Evolutionary conservation across 2,329 filamentous ascomycete genomes (phyloP), one percentile per base, ranked within the genome.

Genomic region (Xylariaceae sp.): DNA sequence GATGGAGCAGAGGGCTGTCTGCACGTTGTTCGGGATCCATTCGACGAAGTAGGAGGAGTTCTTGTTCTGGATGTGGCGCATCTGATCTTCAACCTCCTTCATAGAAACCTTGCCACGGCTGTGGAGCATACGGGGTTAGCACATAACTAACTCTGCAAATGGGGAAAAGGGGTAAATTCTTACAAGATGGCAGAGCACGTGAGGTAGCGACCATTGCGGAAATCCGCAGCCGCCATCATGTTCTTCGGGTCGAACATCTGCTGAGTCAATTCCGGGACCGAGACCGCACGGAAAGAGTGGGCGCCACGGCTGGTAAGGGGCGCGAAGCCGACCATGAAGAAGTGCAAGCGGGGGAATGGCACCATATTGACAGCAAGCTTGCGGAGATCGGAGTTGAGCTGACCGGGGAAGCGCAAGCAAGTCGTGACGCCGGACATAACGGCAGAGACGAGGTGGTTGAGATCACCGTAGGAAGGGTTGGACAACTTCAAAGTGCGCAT

Each of bases 211-310:
- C 94, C 94, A 80, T 97, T 99, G 74, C 94, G 91, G 92, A 99
- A 99, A 83, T 99, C 94, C 66, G 92, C 95, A 67, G 94, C 94
- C 81, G 94, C 94, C 94, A 99, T 99, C 93, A 99, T 99, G 88
- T 99, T 99, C 92, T 97, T 99, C 74, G 94, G 93, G 84, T 99
- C 94, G 84, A 96, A 99, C 92, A 99, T 97, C 81, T 99, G 94
- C 84, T 99, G 94, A 73, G 94, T 97, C 78, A 99, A 86, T 85
- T 99, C 94, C 60, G 94, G 93, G 64, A 99, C 94, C 74, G 88
- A 92, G 78, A 97, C 89, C 69, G 94, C 93, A 76, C 94, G 94
- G 93, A 97, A 99, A 71, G 90, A 91, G 85, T 95, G 80, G 69
- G 93, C 89, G 72, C 88, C 87, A 78, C 89, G 88, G 80, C 91